phyloP scores from a whole-genome alignment of 176 grass and related monocot genomes.

The Zoysia japonica region DNA sequence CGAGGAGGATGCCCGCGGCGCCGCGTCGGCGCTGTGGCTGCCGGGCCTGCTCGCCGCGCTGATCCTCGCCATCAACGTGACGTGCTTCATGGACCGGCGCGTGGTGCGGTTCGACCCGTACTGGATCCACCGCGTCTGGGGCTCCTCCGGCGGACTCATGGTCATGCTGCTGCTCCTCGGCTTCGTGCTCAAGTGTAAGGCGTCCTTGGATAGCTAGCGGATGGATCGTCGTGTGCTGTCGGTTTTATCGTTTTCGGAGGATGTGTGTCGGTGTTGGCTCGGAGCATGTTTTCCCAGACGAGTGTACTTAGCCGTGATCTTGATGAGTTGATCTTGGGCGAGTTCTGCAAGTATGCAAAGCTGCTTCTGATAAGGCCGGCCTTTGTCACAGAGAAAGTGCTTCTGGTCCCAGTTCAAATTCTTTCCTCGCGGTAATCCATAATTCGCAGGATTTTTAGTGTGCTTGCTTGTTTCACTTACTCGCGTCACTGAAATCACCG shows the following conservation, averaged over 20 bases:
- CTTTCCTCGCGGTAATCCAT: not conserved
- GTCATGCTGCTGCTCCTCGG: slow-evolving; percentile 79
- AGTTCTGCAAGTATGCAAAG: not conserved
- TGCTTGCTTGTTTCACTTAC: not conserved
- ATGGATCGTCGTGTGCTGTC: not conserved
- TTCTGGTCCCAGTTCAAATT: not conserved
- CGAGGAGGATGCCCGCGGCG: not conserved
- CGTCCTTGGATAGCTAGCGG: slow-evolving; percentile 40
- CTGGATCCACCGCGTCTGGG: slow-evolving; percentile 90
- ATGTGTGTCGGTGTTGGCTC: not conserved
- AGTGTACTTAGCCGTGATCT: not conserved
- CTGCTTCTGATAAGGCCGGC: not conserved
- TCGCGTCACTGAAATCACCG: not conserved
- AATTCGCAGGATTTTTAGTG: not conserved
- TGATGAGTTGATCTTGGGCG: not conserved
- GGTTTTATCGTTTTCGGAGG: not conserved
- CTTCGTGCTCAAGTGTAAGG: slow-evolving; percentile 94
- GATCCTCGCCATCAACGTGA: slow-evolving; percentile 75
- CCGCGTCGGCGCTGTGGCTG: slow-evolving; percentile 60
- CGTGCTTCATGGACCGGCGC: slow-evolving; percentile 73
- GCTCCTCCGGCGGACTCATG: slow-evolving; percentile 83
- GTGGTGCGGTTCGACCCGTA: slow-evolving; percentile 87
- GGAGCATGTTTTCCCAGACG: not conserved
- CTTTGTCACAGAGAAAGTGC: not conserved
- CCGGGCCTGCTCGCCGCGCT: slow-evolving; percentile 64